These are phyloP conservation scores for Rhypophila decipiens DNA, from an alignment of 495 filamentous ascomycete genomes.

Conservation along the genomic window DNA sequence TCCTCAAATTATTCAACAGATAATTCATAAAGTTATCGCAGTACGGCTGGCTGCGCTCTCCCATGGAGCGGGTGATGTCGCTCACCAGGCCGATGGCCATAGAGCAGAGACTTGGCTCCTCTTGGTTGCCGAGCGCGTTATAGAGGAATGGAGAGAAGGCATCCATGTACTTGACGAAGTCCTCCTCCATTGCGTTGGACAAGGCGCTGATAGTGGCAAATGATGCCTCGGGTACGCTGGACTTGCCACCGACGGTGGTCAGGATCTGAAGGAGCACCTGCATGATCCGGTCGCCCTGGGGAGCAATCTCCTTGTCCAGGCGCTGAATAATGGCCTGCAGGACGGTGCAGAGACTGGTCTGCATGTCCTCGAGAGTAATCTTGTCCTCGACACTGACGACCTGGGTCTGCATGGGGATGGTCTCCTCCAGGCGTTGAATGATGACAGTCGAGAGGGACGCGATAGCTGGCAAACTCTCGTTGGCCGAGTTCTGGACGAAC, in stretches of 20 bases:
- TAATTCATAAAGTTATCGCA: slow-evolving; percentile 98
- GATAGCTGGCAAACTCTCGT: slow-evolving; percentile 74
- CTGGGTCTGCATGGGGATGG: slow-evolving; percentile 83
- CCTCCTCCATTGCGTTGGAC: slow-evolving; percentile 80
- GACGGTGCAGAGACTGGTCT: slow-evolving; percentile 88
- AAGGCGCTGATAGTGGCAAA: slow-evolving; percentile 86
- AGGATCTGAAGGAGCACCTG: slow-evolving; percentile 75
- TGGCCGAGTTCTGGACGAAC: slow-evolving; percentile 83
- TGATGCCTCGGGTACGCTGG: slow-evolving; percentile 86
- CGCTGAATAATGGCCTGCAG: slow-evolving; percentile 86
- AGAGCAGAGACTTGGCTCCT: slow-evolving; percentile 86
- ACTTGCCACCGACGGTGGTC: slow-evolving; percentile 70
- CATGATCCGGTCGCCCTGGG: slow-evolving; percentile 93
- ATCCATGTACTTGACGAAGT: slow-evolving; percentile 95
- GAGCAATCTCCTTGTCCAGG: slow-evolving; percentile 82
- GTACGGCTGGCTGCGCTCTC: slow-evolving; percentile 82
- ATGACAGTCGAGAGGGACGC: slow-evolving; percentile 76
- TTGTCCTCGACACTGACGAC: slow-evolving; percentile 95
- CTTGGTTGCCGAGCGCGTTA: slow-evolving; percentile 88
- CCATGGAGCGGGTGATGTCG: slow-evolving; percentile 87
- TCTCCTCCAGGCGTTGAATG: slow-evolving; percentile 82
- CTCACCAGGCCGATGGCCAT: slow-evolving; percentile 98
- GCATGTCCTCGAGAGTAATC: slow-evolving; percentile 92
- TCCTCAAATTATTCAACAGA: slow-evolving; percentile 80
- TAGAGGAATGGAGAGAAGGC: slow-evolving; percentile 84